Conservation (phyloP, 2,329 filamentous ascomycete species). For the Colletotrichum somersetense region DNA sequence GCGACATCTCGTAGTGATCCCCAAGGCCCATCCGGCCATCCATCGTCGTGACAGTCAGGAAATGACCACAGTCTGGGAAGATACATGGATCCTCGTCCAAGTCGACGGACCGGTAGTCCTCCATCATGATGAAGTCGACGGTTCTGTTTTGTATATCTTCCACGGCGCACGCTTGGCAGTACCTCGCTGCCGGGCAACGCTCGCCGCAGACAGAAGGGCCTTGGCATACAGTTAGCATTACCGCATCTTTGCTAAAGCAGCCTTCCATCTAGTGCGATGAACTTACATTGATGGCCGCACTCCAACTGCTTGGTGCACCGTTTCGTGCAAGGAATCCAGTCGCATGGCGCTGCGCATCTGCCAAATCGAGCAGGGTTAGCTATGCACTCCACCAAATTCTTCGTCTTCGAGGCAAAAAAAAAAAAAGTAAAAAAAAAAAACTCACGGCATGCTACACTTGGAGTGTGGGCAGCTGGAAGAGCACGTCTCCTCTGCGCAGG, state of each 20-base stretch:
- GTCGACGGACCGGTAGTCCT: slow-evolving; percentile 68
- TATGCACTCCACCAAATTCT: neutral
- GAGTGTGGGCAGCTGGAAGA: slow-evolving; percentile 67
- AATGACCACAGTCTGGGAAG: slow-evolving; percentile 73
- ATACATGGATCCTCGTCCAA: slow-evolving; percentile 72
- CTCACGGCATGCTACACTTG: slow-evolving; percentile 64
- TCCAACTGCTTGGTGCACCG: slow-evolving; percentile 65
- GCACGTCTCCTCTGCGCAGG: slow-evolving; percentile 69
- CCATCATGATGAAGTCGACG: slow-evolving; percentile 70
- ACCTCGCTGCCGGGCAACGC: slow-evolving; percentile 62
- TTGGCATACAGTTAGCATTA: slow-evolving; percentile 22
- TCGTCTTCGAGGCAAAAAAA: neutral
- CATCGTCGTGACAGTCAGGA: slow-evolving; percentile 70
- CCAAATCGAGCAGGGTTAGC: neutral
- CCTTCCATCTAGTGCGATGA: neutral
- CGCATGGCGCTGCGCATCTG: slow-evolving; percentile 71
- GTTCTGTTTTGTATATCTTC: slow-evolving; percentile 57
- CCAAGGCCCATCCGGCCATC: slow-evolving; percentile 71
- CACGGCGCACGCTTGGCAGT: slow-evolving; percentile 69
- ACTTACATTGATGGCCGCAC: slow-evolving; percentile 72
- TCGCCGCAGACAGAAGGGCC: slow-evolving; percentile 74
- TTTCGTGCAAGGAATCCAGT: slow-evolving; percentile 73
- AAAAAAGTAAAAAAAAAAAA: neutral
- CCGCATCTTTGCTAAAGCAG: no score
- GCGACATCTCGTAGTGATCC: slow-evolving; percentile 60